phyloP scores from a whole-genome alignment of 2,329 filamentous ascomycete species.

The Diaporthe caulivora region DNA sequence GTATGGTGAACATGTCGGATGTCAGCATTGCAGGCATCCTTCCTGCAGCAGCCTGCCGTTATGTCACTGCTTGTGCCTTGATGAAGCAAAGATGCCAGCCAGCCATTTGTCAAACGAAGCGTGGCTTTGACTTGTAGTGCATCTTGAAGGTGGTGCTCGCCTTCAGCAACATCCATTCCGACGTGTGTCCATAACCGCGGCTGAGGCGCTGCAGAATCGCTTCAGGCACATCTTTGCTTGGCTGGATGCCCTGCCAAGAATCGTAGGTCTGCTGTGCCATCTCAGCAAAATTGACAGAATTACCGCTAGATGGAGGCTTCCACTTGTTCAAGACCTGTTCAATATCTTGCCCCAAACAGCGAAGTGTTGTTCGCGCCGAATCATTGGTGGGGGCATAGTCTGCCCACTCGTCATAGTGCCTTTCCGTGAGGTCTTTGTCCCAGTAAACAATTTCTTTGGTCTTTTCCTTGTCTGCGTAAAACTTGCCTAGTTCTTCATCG shows the following conservation, averaged over 20 bases:
- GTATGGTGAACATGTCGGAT: conserved; percentile 50
- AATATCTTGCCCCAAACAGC: conserved; percentile 51
- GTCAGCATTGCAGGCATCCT: conserved; percentile 49
- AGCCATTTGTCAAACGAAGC: conserved; percentile 61
- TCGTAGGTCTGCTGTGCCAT: conserved; percentile 54
- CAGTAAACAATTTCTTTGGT: conserved; percentile 45
- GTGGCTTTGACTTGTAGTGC: conserved; percentile 45
- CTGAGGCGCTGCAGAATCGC: neutral
- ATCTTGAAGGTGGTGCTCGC: conserved; percentile 62
- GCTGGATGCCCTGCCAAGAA: conserved; percentile 57
- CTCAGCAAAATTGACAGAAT: conserved; percentile 35
- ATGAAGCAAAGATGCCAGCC: conserved; percentile 62
- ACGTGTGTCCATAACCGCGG: conserved; percentile 42
- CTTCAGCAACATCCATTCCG: conserved; percentile 62
- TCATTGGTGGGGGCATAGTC: conserved; percentile 39
- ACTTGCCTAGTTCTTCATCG: conserved; percentile 49
- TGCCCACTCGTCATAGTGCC: conserved; percentile 42
- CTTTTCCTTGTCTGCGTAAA: conserved; percentile 47
- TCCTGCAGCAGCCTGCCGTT: conserved; percentile 36
- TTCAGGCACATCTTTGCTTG: conserved; percentile 45
- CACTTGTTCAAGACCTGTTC: conserved; percentile 48
- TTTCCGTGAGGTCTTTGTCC: conserved; percentile 52
- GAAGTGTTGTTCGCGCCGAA: conserved; percentile 49
- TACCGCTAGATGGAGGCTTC: conserved; percentile 44
- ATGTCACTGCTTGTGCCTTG: conserved; percentile 52